Conservation (phyloP, 2,329 filamentous ascomycete species). For the Elsinoe perseae region DNA sequence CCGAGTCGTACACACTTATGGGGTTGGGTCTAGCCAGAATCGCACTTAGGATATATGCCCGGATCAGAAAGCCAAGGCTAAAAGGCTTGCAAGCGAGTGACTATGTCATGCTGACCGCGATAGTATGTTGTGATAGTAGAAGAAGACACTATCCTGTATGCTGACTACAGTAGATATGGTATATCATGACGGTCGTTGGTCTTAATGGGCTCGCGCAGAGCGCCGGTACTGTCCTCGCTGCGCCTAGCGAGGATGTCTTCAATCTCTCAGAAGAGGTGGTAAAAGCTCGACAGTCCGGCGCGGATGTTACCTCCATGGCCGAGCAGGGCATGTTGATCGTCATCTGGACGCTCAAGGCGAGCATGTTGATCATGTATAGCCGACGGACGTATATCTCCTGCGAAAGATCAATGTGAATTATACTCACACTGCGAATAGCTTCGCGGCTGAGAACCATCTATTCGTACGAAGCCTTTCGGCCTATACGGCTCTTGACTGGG, state of each 20-base stretch:
- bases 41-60: constrained; percentile 17
- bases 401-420: neutral
- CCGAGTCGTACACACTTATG: constrained; percentile 17
- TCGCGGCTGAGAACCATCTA: constrained; percentile 30
- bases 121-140: neutral
- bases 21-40: constrained; percentile 17
- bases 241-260: constrained; percentile 18
- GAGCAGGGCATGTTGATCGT: constrained; percentile 51
- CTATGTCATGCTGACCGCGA: constrained; percentile 46
- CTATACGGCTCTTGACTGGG: constrained; percentile 43
- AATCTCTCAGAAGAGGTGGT: constrained; percentile 32
- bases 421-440: neutral
- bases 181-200: constrained; percentile 36
- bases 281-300: constrained; percentile 35
- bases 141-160: neutral
- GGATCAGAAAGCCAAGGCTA: constrained; percentile 23
- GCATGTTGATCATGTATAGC: constrained; percentile 51
- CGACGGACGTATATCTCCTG: constrained; percentile 27
- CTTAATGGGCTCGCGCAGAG: constrained; percentile 36
- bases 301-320: constrained; percentile 39
- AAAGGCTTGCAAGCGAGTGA: constrained; percentile 49
- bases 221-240: constrained; percentile 39
- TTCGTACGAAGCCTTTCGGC: constrained; percentile 43
- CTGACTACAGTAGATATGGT: constrained; percentile 32
- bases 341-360: constrained; percentile 51